Base-by-base conservation (phyloP, 257 asterid species). In the Voacanga thouarsii region DNA sequence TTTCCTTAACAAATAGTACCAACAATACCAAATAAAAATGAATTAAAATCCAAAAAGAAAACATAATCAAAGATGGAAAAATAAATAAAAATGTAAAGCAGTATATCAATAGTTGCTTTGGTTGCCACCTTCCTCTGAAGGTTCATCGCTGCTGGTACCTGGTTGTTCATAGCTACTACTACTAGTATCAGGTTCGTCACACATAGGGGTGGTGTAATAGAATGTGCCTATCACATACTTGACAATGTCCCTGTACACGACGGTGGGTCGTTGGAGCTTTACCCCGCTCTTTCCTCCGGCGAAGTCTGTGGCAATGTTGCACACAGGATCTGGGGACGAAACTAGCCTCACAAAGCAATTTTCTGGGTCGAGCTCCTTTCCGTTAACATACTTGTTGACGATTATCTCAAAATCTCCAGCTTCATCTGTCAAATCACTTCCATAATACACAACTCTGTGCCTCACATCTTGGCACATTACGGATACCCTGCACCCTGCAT, bases 201-300 rank as follows among this genome's bases (percentile, higher is more conserved):
- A 92, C 97, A 94, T 92, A 0, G 97, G 97, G 26, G 96, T 91
- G 45, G 98, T 90, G 84, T 91, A 92, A 72, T 90, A 94, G 85
- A 94, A 92, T 4, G 95, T 84, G 4, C 96, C 96, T 0, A 92
- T 76, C 61, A 65, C 84, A 33, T 87, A 88, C 78, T 94, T 94
- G 77, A 86, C 45, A 7, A 82, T 23, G 77, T 92, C 92, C 30
- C 97, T 80, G 79, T 92, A 94, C 71, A 91, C 86, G 77, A 85
- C 70, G 24, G 86, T 28, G 14, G 97, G 96, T 33, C 86, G 96
- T 77, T 75, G 85, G 78, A 94, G 95, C 85, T 81, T 89, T 24
- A 91, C 83, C 28, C 97, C 98, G 0, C 39, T 82, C 88, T 85
- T 90, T 19, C 98, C 98, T 39, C 97, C 97, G 49, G 92, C 89